These are phyloP conservation scores for Trametes polyzona DNA, from an alignment of 1,284 basidiomycete genomes.

Conservation along the genomic window DNA sequence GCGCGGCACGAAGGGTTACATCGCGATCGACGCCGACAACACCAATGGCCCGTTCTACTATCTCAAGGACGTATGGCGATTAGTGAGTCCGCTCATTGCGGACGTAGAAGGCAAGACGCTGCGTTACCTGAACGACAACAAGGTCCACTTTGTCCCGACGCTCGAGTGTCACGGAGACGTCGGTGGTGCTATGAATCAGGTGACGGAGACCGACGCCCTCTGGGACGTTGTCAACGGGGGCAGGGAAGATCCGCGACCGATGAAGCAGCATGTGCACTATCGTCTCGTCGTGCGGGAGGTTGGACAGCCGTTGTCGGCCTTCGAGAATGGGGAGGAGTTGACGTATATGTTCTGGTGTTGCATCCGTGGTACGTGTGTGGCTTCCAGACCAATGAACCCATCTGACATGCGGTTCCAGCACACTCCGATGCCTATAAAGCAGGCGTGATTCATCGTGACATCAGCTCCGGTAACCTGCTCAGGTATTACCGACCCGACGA, in stretches of 20 bases:
- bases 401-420: neutral
- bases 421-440: slow-evolving; percentile 3
- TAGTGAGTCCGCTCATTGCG: neutral
- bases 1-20: neutral
- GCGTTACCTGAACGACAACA: neutral
- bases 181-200: neutral
- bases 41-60: neutral
- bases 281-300: slow-evolving; percentile 28
- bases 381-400: neutral
- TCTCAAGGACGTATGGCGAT: slow-evolving; percentile 19
- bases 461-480: slow-evolving; percentile 6
- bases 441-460: slow-evolving; percentile 10
- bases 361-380: neutral
- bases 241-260: neutral
- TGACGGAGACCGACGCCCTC: neutral
- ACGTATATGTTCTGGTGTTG: neutral
- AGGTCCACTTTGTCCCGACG: slow-evolving; percentile 3
- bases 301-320: slow-evolving; percentile 14
- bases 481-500: neutral
- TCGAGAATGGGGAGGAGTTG: neutral
- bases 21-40: neutral
- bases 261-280: slow-evolving; percentile 16
- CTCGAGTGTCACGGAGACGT: slow-evolving; percentile 11
- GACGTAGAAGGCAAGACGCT: slow-evolving; percentile 3
- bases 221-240: neutral